Base-by-base conservation (phyloP, 2,329 filamentous ascomycete species). In the Fonsecaea multimorphosa region DNA sequence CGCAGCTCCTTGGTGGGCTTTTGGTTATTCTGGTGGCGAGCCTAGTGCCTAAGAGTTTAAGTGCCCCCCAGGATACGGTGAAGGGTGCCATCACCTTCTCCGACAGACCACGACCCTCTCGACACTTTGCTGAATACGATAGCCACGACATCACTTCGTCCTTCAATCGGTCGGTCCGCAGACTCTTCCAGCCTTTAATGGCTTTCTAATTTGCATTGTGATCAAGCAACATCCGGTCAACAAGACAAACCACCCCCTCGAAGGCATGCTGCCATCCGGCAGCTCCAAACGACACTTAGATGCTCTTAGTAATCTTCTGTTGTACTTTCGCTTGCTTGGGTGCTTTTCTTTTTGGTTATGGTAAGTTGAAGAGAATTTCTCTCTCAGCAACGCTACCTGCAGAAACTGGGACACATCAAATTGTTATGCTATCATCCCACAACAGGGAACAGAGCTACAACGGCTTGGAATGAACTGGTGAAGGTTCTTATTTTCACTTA, bases 331-430 rank as follows among this genome's bases (percentile, higher is more conserved):
- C 80, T 16, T 78, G 79, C 5, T 74, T 82, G 49, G 82, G 80
- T 24, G 81, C 81, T 40, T 79, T 83, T 61, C 74, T 83, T 14
- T 82, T 82, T 68, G 82, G 81, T 57, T 83, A 83, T 72, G 81
- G 64, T 66, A 31, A 63, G 64, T 61, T 2, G 14, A 8, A 12
- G 24, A 11, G 44, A 49, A 8, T 11, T 19, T 49, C 44, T 11
- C 22, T 27, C 19, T 24, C 44, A 49, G 19, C 19, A 12, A 49
- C 11, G 44, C 8, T 49, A 4, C 22, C 22, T 2, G 4, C 11
- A 12, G 19, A 24, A 49, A 12, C 19, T 11, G 4, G 19, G 4
- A 16, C 44, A 11, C 44, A 6, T 49, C 19, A 3, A 49, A 49
- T 19, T 24, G 8, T 19, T 19, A 49, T 24, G 12, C 12, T 22